These are phyloP conservation scores for Calycina marina DNA, from an alignment of 2,329 filamentous ascomycete genomes.

Conservation along the genomic window DNA sequence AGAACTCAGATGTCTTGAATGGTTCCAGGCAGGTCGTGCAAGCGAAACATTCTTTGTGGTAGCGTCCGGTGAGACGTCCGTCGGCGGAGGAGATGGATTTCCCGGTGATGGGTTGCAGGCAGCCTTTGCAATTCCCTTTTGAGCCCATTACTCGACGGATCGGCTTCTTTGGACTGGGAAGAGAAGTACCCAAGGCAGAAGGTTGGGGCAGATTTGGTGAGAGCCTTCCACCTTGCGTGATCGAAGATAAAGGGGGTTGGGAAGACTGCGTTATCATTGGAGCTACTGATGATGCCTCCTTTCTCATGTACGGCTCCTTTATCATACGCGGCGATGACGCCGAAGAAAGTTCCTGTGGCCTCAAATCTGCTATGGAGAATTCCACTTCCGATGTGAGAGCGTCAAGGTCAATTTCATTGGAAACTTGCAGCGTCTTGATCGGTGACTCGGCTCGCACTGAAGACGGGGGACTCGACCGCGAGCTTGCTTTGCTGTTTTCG, in stretches of 20 bases:
- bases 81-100: conserved; percentile 93
- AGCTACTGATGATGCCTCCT: conserved; percentile 3
- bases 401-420: conserved; percentile 31
- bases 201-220: conserved; percentile 5
- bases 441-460: conserved; percentile 22
- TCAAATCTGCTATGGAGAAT: conserved; percentile 31
- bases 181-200: too few relatives aligned
- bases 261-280: neutral
- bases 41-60: conserved; percentile 90
- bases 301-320: conserved; percentile 8
- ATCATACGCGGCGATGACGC: conserved; percentile 16
- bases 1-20: conserved; percentile 82
- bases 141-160: conserved; percentile 12
- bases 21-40: conserved; percentile 71
- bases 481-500: conserved; percentile 44
- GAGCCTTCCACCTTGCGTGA: too few relatives aligned
- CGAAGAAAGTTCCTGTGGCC: conserved; percentile 21
- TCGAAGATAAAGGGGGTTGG: conserved; percentile 6
- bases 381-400: conserved; percentile 41
- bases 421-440: conserved; percentile 25
- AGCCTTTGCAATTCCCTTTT: conserved; percentile 67
- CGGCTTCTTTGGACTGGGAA: conserved; percentile 3
- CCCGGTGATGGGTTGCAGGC: conserved; percentile 61
- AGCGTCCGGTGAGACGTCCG: conserved; percentile 79
- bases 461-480: conserved; percentile 41